phyloP scores from a whole-genome alignment of 2,329 filamentous ascomycete species.

The Colletotrichum eremochloae region DNA sequence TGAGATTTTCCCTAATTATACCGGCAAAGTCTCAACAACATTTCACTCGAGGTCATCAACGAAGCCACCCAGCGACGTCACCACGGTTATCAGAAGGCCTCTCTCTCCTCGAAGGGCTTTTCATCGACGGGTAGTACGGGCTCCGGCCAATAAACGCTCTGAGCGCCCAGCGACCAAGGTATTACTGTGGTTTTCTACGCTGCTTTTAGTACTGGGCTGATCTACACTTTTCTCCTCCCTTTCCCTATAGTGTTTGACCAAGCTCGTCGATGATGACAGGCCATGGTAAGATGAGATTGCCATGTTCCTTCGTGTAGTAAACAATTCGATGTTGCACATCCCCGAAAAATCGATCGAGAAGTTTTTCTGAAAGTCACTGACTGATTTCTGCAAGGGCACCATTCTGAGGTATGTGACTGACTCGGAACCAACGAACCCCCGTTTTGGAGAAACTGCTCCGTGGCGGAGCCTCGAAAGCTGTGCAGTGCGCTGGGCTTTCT shows the following conservation, averaged over 20 bases:
- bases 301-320: background rate
- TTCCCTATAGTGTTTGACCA: background rate
- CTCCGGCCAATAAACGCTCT: constrained; percentile 17
- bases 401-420: constrained; percentile 22
- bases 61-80: background rate
- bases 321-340: constrained; percentile 8
- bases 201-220: constrained; percentile 3
- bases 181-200: constrained; percentile 6
- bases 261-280: background rate
- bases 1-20: background rate
- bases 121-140: background rate
- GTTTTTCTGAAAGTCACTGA: constrained; percentile 12
- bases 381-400: constrained; percentile 18
- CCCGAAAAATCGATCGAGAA: constrained; percentile 8
- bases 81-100: background rate
- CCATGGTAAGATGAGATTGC: background rate
- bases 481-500: constrained; percentile 1
- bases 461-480: background rate
- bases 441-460: constrained; percentile 19
- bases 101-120: background rate
- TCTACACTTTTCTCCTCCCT: background rate
- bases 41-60: too few species aligned
- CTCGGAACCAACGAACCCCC: constrained; percentile 17
- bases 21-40: background rate
- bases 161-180: constrained; percentile 7